These are phyloP conservation scores for Lipomyces spencermartinsiae DNA, from an alignment of 805 yeast genomes.

Conservation along the genomic window DNA sequence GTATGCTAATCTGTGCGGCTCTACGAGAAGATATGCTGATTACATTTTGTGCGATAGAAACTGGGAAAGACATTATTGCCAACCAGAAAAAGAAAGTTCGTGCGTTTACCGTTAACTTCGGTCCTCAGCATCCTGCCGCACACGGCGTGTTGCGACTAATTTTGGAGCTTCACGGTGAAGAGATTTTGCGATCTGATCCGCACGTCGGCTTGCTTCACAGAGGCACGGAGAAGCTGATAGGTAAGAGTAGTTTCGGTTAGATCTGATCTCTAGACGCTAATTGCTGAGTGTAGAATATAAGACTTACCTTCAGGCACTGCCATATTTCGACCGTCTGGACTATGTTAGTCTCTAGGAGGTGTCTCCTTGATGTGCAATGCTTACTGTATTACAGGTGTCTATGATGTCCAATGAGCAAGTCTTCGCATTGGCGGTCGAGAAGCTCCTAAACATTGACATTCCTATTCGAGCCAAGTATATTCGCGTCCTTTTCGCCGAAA, in stretches of 20 bases:
- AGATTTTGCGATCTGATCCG: constrained; percentile 84
- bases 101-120: constrained; percentile 88
- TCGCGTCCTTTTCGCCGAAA: constrained; percentile 84
- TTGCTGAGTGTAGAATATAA: constrained; percentile 59
- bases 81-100: constrained; percentile 58
- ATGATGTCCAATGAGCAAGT: constrained; percentile 94
- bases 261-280: neutral
- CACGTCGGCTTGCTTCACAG: constrained; percentile 87
- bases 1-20: constrained; percentile 6
- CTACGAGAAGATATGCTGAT: neutral
- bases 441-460: constrained; percentile 80
- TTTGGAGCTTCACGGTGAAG: constrained; percentile 87
- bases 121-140: constrained; percentile 95
- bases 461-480: constrained; percentile 86
- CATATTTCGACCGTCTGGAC: constrained; percentile 86
- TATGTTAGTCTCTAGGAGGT: constrained; percentile 56
- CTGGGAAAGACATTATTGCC: constrained; percentile 36
- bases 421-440: constrained; percentile 82
- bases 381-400: constrained; percentile 44
- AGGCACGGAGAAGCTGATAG: constrained; percentile 85
- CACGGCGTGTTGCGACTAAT: constrained; percentile 90
- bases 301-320: constrained; percentile 86
- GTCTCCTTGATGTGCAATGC: neutral
- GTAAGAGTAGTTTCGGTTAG: constrained; percentile 17
- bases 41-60: constrained; percentile 16